Base-by-base conservation (phyloP, 225 moss, liverwort and hornwort genomes). In the Polytrichum commune region DNA sequence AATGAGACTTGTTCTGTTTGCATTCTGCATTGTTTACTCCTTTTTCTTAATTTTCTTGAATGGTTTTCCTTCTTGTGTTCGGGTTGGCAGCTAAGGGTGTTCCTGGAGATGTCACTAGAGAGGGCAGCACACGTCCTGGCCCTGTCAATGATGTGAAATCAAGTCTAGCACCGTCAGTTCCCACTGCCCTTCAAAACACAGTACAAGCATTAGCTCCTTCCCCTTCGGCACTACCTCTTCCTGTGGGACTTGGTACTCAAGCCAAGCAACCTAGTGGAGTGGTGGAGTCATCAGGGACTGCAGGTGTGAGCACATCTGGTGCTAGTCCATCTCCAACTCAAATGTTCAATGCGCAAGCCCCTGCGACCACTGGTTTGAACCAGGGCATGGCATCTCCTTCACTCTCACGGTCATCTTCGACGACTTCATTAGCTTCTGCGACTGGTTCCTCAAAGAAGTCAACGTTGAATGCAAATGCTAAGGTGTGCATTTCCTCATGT, bases 381-480 rank as follows among this genome's bases (percentile, higher is more conserved):
- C 78, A 73, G 32, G 77, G 63, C 16, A 64, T 73, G 27, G 55
- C 69, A 46, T 86, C 79, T 66, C 74, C 80, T 26, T 57, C 73
- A 13, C 64, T 86, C 25, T 85, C 79, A 26, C 83, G 69, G 35
- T 77, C 86, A 28, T 92, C 90, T 46, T 90, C 74, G 63, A 79
- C 91, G 76, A 90, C 81, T 66, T 86, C 90, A 66, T 82, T 82
- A 53, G 80, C 87, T 67, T 76, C 86, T 63, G 86, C 78, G 67
- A 79, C 84, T 63, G 77, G 66, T 54, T 70, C 77, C 61, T 71
- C 84, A 9, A 89, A 92, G 63, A 93, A 89, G 62, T 87, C 90
- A 28, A 69, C 84, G 0, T 72, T 93, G 63, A 93, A 92, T 73
- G 77, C 82, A 27, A 84, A 89, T 83, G 90, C 90, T 1, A 92